phyloP scores from a whole-genome alignment of 2,329 filamentous ascomycete species.

The Eutypella sp. region DNA sequence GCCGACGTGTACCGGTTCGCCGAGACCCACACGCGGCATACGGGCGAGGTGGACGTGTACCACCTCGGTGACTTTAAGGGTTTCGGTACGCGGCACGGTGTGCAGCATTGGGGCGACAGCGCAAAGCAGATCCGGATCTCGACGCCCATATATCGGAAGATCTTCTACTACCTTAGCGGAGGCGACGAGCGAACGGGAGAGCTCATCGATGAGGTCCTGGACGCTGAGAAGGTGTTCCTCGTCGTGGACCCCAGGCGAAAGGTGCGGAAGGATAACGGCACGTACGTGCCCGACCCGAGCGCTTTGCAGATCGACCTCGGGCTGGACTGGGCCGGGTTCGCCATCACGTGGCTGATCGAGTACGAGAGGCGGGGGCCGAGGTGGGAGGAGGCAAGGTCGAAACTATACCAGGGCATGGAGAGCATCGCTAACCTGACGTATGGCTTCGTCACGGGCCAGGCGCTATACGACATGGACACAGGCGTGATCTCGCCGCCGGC shows the following conservation, averaged over 20 bases:
- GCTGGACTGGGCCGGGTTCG: conserved; percentile 55
- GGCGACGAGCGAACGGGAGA: conserved; percentile 55
- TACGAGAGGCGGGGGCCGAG: conserved; percentile 52
- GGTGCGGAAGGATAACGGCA: conserved; percentile 43
- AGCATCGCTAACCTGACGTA: conserved; percentile 52
- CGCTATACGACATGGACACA: conserved; percentile 44
- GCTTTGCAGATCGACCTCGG: conserved; percentile 48
- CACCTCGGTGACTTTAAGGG: conserved; percentile 54
- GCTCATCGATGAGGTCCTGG: conserved; percentile 45
- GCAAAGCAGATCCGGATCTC: conserved; percentile 59
- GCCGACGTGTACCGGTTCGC: conserved; percentile 54
- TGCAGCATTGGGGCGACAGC: conserved; percentile 58
- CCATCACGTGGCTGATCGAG: conserved; percentile 53
- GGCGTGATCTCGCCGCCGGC: conserved; percentile 48
- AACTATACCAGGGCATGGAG: conserved; percentile 42
- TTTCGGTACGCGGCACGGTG: conserved; percentile 57
- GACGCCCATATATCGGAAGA: conserved; percentile 50
- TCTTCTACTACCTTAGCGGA: conserved; percentile 52
- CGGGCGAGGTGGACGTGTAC: conserved; percentile 58
- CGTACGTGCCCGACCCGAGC: conserved; percentile 39
- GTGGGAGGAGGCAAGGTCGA: conserved; percentile 47
- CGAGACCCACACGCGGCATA: conserved; percentile 54
- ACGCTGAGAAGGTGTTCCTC: conserved; percentile 48
- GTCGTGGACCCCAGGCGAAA: conserved; percentile 54
- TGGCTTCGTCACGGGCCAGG: conserved; percentile 54